Percentiles rank a stretch among this genome's conserved stretches.
Evolutionary conservation across 208 protist genomes (phyloP).

Genomic region (Trypanosoma rangeli): DNA sequence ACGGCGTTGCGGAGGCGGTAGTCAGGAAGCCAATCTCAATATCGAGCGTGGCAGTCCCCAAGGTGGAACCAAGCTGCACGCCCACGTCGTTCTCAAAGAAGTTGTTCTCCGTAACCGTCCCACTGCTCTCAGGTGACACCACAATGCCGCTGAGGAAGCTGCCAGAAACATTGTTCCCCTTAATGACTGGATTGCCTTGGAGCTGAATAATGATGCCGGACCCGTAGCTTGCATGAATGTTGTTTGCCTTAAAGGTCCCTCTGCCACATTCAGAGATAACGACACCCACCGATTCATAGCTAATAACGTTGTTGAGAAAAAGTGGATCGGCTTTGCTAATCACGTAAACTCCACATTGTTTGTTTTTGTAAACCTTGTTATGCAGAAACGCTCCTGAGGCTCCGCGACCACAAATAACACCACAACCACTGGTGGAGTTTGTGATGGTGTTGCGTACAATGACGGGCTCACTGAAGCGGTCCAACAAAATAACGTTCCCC

Average conservation of each 20-base stretch:
- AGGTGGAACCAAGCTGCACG: constrained; percentile 67
- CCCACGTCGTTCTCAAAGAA: constrained; percentile 75
- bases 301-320: constrained; percentile 52
- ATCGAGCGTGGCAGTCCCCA: constrained; percentile 46
- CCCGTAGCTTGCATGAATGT: constrained; percentile 57
- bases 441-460: constrained; percentile 58
- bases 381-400: constrained; percentile 42
- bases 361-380: constrained; percentile 77
- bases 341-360: constrained; percentile 68
- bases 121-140: constrained; percentile 48
- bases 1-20: background rate
- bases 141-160: constrained; percentile 61
- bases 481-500: constrained; percentile 69
- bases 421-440: constrained; percentile 49
- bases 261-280: constrained; percentile 63
- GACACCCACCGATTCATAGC: constrained; percentile 61
- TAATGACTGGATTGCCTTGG: constrained; percentile 53
- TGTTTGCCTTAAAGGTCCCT: constrained; percentile 59
- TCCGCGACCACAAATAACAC: constrained; percentile 51
- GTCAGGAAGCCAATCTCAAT: constrained; percentile 42
- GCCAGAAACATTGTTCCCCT: constrained; percentile 47
- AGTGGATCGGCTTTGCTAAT: constrained; percentile 42
- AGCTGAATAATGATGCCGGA: constrained; percentile 66
- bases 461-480: constrained; percentile 49
- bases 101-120: constrained; percentile 54